Conservation (phyloP, 768 basidiomycete genomes). For the Erythrobasidium yunnanense region DNA sequence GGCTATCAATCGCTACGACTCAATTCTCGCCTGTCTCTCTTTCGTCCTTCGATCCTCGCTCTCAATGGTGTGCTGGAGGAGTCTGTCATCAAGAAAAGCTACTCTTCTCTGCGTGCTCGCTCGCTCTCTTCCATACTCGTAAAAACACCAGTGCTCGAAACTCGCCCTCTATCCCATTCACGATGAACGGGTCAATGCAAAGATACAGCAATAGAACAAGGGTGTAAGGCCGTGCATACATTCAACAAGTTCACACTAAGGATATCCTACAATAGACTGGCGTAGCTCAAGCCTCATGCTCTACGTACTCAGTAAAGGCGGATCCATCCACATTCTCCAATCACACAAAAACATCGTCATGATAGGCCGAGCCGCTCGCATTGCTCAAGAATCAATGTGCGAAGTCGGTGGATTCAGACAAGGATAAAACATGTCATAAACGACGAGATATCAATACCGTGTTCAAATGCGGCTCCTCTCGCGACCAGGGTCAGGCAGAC, state of each 20-base stretch:
- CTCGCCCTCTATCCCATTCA: background rate
- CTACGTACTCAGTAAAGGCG: slow-evolving; percentile 11
- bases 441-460: slow-evolving; percentile 3
- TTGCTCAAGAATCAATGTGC: background rate
- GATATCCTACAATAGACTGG: background rate
- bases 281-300: background rate
- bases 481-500: slow-evolving; percentile 17
- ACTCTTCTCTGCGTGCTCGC: slow-evolving; percentile 7
- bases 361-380: slow-evolving; percentile 24
- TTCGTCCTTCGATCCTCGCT: background rate
- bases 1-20: background rate
- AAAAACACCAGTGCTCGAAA: background rate
- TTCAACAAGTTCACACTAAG: background rate
- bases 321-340: slow-evolving; percentile 1
- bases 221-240: slow-evolving; percentile 25
- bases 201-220: background rate
- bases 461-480: background rate
- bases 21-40: background rate
- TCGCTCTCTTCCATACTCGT: slow-evolving; percentile 1
- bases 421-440: background rate
- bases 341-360: background rate
- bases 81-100: background rate
- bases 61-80: background rate
- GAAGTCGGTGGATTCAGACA: slow-evolving; percentile 21
- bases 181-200: background rate